Evolutionary conservation across 805 yeast genomes (phyloP).

Genomic region (Saturnispora saitoi): DNA sequence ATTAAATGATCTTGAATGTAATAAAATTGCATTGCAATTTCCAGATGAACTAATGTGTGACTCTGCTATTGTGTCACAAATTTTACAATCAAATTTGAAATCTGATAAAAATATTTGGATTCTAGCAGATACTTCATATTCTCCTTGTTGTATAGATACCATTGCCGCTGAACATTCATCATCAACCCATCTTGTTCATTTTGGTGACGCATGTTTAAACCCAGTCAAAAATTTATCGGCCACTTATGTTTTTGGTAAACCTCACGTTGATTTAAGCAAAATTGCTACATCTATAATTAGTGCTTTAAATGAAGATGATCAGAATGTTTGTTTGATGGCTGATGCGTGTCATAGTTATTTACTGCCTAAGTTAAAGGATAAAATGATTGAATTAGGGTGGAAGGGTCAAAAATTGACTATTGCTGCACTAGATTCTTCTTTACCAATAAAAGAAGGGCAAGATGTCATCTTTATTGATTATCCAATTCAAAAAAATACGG

Average conservation of each 20-base stretch:
- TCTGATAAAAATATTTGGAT: constrained; percentile 48
- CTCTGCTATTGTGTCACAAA: constrained; percentile 59
- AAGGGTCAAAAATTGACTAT: constrained; percentile 23
- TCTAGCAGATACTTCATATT: constrained; percentile 91
- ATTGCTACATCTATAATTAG: constrained; percentile 34
- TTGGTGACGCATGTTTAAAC: constrained; percentile 91
- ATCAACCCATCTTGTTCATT: constrained; percentile 81
- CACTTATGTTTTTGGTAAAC: constrained; percentile 70
- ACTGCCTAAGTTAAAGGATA: constrained; percentile 32
- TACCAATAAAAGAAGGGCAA: constrained; percentile 14
- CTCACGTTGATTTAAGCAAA: constrained; percentile 38
- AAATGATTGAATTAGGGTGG: constrained; percentile 18
- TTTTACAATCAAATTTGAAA: constrained; percentile 35
- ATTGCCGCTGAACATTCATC: constrained; percentile 91
- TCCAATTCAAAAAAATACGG: constrained; percentile 1
- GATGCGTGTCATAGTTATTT: constrained; percentile 57
- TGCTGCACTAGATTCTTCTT: constrained; percentile 32
- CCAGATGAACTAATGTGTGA: constrained; percentile 78
- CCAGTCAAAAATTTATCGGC: constrained; percentile 68
- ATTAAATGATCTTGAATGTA: constrained; percentile 27
- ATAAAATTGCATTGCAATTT: constrained; percentile 73
- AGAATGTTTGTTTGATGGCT: constrained; percentile 57
- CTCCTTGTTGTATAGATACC: constrained; percentile 93
- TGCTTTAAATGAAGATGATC: constrained; percentile 32
- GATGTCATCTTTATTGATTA: constrained; percentile 22